Percentiles rank a stretch among this genome's conserved stretches.
Evolutionary conservation across 2,329 filamentous ascomycete species (phyloP).

Genomic region (Xylaria sp.): DNA sequence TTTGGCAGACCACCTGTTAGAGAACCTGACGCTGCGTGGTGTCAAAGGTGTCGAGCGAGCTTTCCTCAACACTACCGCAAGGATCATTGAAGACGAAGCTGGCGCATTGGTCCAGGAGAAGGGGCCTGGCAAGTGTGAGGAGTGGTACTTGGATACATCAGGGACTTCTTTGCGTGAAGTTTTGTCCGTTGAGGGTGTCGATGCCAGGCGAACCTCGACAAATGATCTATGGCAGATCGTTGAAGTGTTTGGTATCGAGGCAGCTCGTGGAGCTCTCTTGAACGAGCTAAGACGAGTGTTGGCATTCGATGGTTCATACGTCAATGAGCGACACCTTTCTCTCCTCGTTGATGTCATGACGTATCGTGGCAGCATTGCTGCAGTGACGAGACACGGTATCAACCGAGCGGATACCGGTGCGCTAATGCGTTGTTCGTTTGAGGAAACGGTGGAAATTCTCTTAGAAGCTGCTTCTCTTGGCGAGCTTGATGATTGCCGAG

Average conservation of each 20-base stretch:
- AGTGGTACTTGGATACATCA: slow-evolving; percentile 96
- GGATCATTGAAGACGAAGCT: slow-evolving; percentile 69
- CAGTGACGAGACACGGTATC: slow-evolving; percentile 97
- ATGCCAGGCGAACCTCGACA: slow-evolving; percentile 83
- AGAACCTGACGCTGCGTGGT: slow-evolving; percentile 89
- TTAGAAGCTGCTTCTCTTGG: slow-evolving; percentile 93
- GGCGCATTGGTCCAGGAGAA: slow-evolving; percentile 78
- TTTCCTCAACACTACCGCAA: slow-evolving; percentile 85
- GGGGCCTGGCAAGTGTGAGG: slow-evolving; percentile 75
- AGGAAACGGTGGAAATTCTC: slow-evolving; percentile 98
- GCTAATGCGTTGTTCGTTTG: slow-evolving; percentile 98
- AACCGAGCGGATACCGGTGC: slow-evolving; percentile 98
- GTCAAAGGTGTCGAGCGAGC: slow-evolving; percentile 87
- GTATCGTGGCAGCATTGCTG: slow-evolving; percentile 89
- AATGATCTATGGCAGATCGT: slow-evolving; percentile 97
- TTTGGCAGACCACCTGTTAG: slow-evolving; percentile 87
- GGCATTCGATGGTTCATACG: slow-evolving; percentile 98
- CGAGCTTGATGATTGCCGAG: slow-evolving; percentile 95
- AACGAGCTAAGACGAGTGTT: slow-evolving; percentile 90
- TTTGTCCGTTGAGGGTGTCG: slow-evolving; percentile 84
- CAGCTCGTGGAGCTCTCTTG: slow-evolving; percentile 83
- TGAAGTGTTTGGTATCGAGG: slow-evolving; percentile 95
- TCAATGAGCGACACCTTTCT: slow-evolving; percentile 97
- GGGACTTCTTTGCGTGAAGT: slow-evolving; percentile 87
- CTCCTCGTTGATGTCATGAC: slow-evolving; percentile 98